phyloP scores from a whole-genome alignment of 495 filamentous ascomycete genomes.

The Aspergillus sparsus region DNA sequence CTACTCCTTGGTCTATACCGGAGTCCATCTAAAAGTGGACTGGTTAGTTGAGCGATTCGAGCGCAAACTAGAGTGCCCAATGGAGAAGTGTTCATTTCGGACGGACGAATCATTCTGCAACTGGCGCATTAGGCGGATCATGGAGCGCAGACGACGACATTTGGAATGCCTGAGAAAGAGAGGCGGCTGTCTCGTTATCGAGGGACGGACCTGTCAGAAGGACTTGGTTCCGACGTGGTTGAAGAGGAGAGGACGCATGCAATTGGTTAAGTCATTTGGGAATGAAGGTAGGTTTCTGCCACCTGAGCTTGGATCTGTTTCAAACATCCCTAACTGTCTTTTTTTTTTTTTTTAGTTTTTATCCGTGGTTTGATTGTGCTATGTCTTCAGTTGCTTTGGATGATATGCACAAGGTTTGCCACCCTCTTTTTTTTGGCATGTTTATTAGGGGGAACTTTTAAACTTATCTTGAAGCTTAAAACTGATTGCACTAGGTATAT shows the following conservation, averaged over 20 bases:
- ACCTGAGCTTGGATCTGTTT: neutral
- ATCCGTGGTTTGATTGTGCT: constrained; percentile 15
- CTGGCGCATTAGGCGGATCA: constrained; percentile 40
- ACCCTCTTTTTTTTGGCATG: neutral
- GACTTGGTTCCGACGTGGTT: constrained; percentile 39
- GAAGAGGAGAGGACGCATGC: constrained; percentile 25
- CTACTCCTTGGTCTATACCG: constrained; percentile 64
- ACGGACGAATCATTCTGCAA: constrained; percentile 50
- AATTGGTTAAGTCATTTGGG: constrained; percentile 20
- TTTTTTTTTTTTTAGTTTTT: constrained; percentile 5
- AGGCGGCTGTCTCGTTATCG: constrained; percentile 40
- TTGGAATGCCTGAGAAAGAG: constrained; percentile 35
- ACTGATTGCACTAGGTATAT: neutral
- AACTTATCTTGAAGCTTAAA: neutral
- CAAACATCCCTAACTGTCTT: neutral
- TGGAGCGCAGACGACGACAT: constrained; percentile 46
- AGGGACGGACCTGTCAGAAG: constrained; percentile 39
- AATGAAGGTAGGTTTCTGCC: constrained; percentile 36
- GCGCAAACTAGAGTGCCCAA: constrained; percentile 47
- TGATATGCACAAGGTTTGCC: constrained; percentile 11
- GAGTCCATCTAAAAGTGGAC: constrained; percentile 63
- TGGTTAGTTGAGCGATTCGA: constrained; percentile 65
- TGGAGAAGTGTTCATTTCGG: constrained; percentile 50
- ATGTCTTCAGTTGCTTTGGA: constrained; percentile 12
- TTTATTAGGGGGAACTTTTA: neutral